A percentile compares a stretch with the other conserved stretches of the same genome.
These are phyloP conservation scores for Pascua guehoae DNA, from an alignment of 1,284 basidiomycete species.

Conservation along the genomic window DNA sequence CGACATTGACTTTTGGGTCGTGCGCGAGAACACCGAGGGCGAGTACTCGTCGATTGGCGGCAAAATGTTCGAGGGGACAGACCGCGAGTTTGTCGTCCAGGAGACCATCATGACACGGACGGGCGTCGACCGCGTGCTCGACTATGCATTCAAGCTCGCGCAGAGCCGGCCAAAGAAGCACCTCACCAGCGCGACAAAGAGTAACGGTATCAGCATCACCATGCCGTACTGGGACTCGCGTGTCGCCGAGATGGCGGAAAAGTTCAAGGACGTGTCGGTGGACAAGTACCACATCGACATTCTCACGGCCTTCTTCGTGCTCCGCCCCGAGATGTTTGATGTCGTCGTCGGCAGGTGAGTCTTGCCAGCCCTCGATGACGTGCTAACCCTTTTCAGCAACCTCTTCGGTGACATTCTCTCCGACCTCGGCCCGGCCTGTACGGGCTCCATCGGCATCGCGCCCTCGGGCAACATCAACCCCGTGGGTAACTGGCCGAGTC, in stretches of 20 bases:
- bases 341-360: slow-evolving; percentile 69
- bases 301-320: slow-evolving; percentile 54
- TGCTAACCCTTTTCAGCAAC: slow-evolving; percentile 68
- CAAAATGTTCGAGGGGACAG: slow-evolving; percentile 58
- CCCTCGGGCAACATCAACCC: slow-evolving; percentile 60
- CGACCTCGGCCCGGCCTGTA: slow-evolving; percentile 62
- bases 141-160: slow-evolving; percentile 92
- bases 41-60: slow-evolving; percentile 94
- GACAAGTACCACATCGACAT: slow-evolving; percentile 58
- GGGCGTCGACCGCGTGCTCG: slow-evolving; percentile 84
- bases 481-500: slow-evolving; percentile 53
- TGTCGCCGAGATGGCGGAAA: slow-evolving; percentile 53
- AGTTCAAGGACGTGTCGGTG: slow-evolving; percentile 56
- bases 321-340: slow-evolving; percentile 63
- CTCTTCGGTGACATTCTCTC: slow-evolving; percentile 98
- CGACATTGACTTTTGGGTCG: slow-evolving; percentile 61
- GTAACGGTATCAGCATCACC: slow-evolving; percentile 49
- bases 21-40: slow-evolving; percentile 98
- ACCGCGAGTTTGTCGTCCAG: slow-evolving; percentile 80
- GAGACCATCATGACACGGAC: slow-evolving; percentile 91
- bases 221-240: slow-evolving; percentile 37
- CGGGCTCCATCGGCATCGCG: slow-evolving; percentile 60
- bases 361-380: background rate
- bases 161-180: slow-evolving; percentile 59
- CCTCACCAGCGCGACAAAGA: slow-evolving; percentile 58